Percentiles rank a stretch among this genome's conserved stretches.
Evolutionary conservation across 177 flowering plant genomes (phyloP).

Genomic region (Vitis hybrid): DNA sequence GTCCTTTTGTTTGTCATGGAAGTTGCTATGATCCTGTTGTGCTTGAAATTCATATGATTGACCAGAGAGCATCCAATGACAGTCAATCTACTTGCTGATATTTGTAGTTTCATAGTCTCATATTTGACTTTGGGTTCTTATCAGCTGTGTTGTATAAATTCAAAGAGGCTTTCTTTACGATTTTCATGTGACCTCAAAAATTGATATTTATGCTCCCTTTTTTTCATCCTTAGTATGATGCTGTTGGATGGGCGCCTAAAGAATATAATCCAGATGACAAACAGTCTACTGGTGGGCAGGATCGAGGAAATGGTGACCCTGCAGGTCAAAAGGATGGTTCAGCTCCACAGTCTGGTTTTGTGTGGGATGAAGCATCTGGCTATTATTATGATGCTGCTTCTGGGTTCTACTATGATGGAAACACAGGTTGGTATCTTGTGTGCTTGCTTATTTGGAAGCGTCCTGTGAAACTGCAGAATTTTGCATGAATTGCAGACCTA

Average conservation of each 20-base stretch:
- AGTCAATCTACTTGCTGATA: no score
- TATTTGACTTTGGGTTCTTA: neutral
- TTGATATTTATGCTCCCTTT: neutral
- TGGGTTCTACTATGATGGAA: slow-evolving; percentile 96
- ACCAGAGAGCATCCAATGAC: no score
- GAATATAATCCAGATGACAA: slow-evolving; percentile 96
- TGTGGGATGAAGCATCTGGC: slow-evolving; percentile 99
- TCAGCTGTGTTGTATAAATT: neutral
- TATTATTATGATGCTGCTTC: slow-evolving; percentile 98
- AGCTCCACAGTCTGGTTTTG: slow-evolving; percentile 91
- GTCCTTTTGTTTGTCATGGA: no score
- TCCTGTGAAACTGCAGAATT: no score
- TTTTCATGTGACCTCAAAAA: neutral
- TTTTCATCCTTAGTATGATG: slow-evolving; percentile 69
- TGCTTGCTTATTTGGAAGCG: no score
- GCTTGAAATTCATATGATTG: no score
- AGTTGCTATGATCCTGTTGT: no score
- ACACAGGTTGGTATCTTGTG: slow-evolving; percentile 57
- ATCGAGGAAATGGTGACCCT: slow-evolving; percentile 37
- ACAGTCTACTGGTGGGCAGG: slow-evolving; percentile 49
- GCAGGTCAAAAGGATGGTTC: slow-evolving; percentile 48
- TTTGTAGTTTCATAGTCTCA: no score
- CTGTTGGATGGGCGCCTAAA: slow-evolving; percentile 99
- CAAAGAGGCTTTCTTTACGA: neutral
- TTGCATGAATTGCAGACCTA: no score